Evolutionary conservation across 768 basidiomycete genomes (phyloP), one percentile per base, ranked within the genome.

Genomic region (Podaxis sp.): DNA sequence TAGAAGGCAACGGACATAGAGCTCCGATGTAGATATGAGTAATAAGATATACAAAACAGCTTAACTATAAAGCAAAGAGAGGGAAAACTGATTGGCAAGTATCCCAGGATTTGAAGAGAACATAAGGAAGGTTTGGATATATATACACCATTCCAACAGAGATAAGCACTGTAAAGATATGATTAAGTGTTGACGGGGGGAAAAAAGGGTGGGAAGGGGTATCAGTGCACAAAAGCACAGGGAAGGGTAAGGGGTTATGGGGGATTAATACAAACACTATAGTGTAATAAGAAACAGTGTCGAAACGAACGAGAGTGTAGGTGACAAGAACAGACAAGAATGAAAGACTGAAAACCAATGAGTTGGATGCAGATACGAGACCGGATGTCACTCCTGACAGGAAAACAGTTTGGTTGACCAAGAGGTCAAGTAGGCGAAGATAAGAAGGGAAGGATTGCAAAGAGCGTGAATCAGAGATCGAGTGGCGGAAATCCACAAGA

Each of bases 1-100:
- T 39, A 44, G 17, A 30, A 57, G 28, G 40, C 19, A 46, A 33
- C 54, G 36, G 38, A 24, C 17, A 59, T 22, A 42, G 17, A 13
- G 54, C 39, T 39, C 30, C n/a, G 57, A 9, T 36, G 28, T 52
- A 60, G 24, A 60, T 60, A 60, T 52, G 40, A 53, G 46, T 22
- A 53, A 61, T 61, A 61, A 61, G 59, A 52, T 61, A 61, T 51
- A 60, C 38, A 52, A 40, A 52, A 15, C 17, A 51, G 39, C 49
- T 60, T 52, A 60, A 42, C 36, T 46, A 44, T 61, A 52, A 56
- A 13, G 52, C 39, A 39, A 24, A 60, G 44, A 52, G 38, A 42
- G 38, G 52, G 39, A 33, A 46, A 22, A 42, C 30, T 36, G 36
- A 22, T 51, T 38, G 24, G 9, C 26, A 42, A 53, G 52, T 42